These are phyloP conservation scores for Suillus subaureus DNA, from an alignment of 768 basidiomycete genomes.

Conservation along the genomic window DNA sequence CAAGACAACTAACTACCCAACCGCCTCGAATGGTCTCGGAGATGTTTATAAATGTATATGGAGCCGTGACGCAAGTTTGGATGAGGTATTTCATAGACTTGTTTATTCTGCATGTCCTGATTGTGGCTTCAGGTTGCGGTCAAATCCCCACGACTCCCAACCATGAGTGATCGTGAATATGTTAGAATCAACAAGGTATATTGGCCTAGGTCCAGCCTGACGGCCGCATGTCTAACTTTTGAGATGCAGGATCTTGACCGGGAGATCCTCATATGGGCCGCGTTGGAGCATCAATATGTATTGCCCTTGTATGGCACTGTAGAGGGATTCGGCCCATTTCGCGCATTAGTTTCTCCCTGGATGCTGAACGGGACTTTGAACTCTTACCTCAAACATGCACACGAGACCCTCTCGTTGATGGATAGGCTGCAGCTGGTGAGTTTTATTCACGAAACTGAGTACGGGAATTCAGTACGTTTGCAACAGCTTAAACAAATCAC, in stretches of 20 bases:
- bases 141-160: conserved; percentile 7
- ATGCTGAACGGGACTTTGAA: conserved; percentile 41
- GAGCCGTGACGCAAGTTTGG: background rate
- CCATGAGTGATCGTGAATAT: background rate
- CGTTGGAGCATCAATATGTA: conserved; percentile 40
- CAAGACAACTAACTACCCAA: background rate
- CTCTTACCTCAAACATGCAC: conserved; percentile 39
- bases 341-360: conserved; percentile 48
- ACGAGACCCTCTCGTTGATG: conserved; percentile 36
- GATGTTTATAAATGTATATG: conserved; percentile 42
- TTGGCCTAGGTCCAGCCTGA: background rate
- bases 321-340: conserved; percentile 38
- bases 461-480: background rate
- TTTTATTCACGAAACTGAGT: background rate
- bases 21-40: conserved; percentile 38
- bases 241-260: conserved; percentile 27
- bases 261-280: conserved; percentile 43
- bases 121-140: conserved; percentile 8
- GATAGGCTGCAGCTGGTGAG: conserved; percentile 41
- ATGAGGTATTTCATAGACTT: conserved; percentile 1
- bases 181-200: background rate
- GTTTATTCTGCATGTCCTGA: background rate
- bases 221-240: background rate
- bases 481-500: conserved; percentile 41
- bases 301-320: conserved; percentile 38